Base-by-base conservation (phyloP, 2,329 filamentous ascomycete species). In the Aspergillus glaucus region DNA sequence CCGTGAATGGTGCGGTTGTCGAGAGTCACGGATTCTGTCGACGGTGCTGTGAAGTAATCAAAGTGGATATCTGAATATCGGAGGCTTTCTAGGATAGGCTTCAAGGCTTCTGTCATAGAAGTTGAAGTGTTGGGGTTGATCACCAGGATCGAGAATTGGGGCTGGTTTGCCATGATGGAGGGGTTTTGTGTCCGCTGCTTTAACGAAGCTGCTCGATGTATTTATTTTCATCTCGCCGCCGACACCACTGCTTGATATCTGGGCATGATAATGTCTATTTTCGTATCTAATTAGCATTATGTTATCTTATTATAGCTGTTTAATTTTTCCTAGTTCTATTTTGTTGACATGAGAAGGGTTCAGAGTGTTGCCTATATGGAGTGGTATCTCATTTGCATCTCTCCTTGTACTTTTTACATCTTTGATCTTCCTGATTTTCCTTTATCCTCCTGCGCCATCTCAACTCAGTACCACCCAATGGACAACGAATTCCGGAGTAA, bases 111-210 rank as follows among this genome's bases (percentile, higher is more conserved):
- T 4, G 72, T 75, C 70, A 74, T 75, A 49, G 66, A 64, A 4
- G 61, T 62, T 9, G 71, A 73, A 12, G 70, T 71, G 54, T 75
- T 75, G 42, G 72, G 72, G 53, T 75, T 75, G 60, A 75, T 67
- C 43, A 75, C 62, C 45, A 75, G 60, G 48, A 74, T 60, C 6
- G 60, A 61, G 45, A 63, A 62, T 36, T 51, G 48, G 28, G 37
- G 44, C 14, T 54, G 48, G 22, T 50, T 50, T 44, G 54, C 47
- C 55, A 61, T 61, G 9, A 24, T 52, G 46, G 37, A 40, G n/a
- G 37, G 9, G 26, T 12, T 30, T 10, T 40, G 37, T 40, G 3
- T 17, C 15, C 22, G 3, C 15, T 19, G 46, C 45, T 26, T 10
- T 36, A 3, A 17, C 2, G 41, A 12, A 43, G 17, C 36, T 17